Evolutionary conservation across 2,329 filamentous ascomycete genomes (phyloP), one percentile per base, ranked within the genome.

Genomic region (Xylariaceae sp.): DNA sequence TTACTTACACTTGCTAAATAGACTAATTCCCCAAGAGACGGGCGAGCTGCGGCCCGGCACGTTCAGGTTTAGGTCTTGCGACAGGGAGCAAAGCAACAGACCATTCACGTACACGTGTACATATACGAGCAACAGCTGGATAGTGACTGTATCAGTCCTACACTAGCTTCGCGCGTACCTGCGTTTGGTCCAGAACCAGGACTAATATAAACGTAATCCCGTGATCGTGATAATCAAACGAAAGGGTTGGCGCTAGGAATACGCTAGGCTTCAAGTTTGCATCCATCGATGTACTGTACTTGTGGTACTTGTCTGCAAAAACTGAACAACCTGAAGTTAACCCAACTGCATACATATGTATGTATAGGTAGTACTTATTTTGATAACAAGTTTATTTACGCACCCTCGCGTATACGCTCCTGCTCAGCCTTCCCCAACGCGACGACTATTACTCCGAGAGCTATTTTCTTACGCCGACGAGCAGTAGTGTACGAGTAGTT

Each of bases 381-480:
- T n/a, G n/a, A n/a, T n/a, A n/a, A n/a, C n/a, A n/a, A n/a, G n/a
- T n/a, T n/a, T n/a, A n/a, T n/a, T n/a, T n/a, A n/a, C 23, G 19
- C 17, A 39, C 37, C 16, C 23, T 44, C 37, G 12, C 52, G 12
- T 37, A 26, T 26, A 33, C 23, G 16, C 53, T n/a, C 48, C 36
- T 54, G 31, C 29, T 49, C 39, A 43, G 37, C 29, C 44, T 33
- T 45, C 19, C 19, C 16, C 40, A 28, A 19, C 17, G 14, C 45
- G 53, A 56, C 45, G 44, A 36, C 14, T 21, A 23, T n/a, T 28
- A 56, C 53, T 50, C 46, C 53, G 53, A 56, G 46, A 28, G 33
- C 24, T 55, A 56, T 45, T 56, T 56, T 56, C 53, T 56, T 39
- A 56, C 53, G 53, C 53, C 53, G 45, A 56, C 37, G 31, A 23